phyloP scores from a whole-genome alignment of 441 rosid genomes.

The Pelargonium australe region DNA sequence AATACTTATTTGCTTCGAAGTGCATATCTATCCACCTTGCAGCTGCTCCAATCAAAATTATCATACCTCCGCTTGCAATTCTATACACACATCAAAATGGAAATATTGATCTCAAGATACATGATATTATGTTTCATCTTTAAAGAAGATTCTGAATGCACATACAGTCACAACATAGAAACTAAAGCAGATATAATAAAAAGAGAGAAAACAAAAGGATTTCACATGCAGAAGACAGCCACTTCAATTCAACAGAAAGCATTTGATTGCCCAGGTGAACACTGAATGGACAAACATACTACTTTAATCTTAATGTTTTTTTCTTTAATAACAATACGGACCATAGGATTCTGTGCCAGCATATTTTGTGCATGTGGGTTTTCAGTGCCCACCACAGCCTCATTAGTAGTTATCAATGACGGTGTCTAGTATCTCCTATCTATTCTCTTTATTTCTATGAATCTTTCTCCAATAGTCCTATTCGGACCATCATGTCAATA shows the following conservation, averaged over 20 bases:
- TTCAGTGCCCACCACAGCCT: no score
- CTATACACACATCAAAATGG: conserved; percentile 32
- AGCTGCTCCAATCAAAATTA: conserved; percentile 52
- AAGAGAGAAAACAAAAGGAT: conserved; percentile 13
- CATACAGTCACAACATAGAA: background rate
- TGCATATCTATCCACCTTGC: conserved; percentile 70
- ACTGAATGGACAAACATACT: background rate
- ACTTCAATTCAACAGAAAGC: background rate
- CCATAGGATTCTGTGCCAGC: no score
- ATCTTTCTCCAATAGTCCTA: no score
- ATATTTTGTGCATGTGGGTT: no score
- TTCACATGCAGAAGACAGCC: background rate
- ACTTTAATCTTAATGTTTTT: background rate
- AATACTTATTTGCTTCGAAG: conserved; percentile 59
- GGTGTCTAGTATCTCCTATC: no score
- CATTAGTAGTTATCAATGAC: no score
- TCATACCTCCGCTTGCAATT: conserved; percentile 68
- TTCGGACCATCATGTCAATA: no score
- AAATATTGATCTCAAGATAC: conserved; percentile 8
- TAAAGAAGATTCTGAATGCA: background rate
- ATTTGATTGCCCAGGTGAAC: background rate
- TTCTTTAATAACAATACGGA: background rate
- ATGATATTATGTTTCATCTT: conserved; percentile 2
- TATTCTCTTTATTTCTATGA: no score
- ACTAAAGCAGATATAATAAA: conserved; percentile 10